Evolutionary conservation across 2,329 filamentous ascomycete genomes (phyloP), one percentile per base, ranked within the genome.

Genomic region (Lithohypha guttulata): DNA sequence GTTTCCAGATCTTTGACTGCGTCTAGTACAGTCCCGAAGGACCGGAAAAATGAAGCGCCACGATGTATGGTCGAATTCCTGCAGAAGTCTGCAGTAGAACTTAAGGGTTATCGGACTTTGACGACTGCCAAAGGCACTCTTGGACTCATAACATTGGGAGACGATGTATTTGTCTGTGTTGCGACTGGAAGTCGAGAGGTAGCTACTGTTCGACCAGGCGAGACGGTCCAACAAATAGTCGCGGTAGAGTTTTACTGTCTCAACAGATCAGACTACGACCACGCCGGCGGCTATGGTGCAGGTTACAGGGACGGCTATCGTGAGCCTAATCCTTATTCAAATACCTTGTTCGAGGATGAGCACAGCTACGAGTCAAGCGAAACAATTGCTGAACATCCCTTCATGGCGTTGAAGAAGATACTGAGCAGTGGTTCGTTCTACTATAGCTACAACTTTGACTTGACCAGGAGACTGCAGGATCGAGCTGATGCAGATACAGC

Each of bases 381-480:
- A 29, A 66, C 75, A 28, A 62, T 78, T 18, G 60, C 84, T 20
- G 86, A 95, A 54, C 86, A 95, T 59, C 91, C 91, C 5, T 96
- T 89, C 59, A 68, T 85, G 52, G 84, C 91, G 31, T 62, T 98
- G 43, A 87, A 89, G 60, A 96, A 94, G 68, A 73, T 98, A 25
- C 68, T 98, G 41, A 81, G 84, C 55, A 87, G 93, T 58, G 87
- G 89, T 18, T 93, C 82, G 20, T 98, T 98, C 58, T 98, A 96
- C 59, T 98, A 95, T 64, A 95, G 86, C 57, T 84, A 85, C n/a
- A 86, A 96, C 59, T 98, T 98, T 59, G 89, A 98, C 57, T 68
- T 98, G 34, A 98, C 91, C 3, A 87, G 93, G 60, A 75, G 91
- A 50, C 65, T 96, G 46, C 91, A 98, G 60, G 82, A 95, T 55